Base-by-base conservation (phyloP, 2,329 filamentous ascomycete genomes). In the Pyricularia grisea region DNA sequence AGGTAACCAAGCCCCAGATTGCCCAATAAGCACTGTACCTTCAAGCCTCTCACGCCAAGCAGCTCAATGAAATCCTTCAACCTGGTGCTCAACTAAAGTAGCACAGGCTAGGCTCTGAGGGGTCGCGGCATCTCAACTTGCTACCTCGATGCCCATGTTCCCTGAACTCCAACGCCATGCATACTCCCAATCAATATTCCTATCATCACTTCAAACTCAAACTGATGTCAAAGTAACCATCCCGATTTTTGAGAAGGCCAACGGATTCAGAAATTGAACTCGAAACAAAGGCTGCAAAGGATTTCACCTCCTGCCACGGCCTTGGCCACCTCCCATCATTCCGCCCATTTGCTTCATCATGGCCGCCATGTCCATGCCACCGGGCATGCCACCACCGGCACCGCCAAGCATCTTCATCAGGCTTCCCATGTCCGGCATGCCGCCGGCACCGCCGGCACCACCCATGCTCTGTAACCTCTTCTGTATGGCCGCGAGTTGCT, bases 401-500 rank as follows among this genome's bases (percentile, higher is more conserved):
- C 89, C 89, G 4, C 90, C 91, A 73, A 97, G 86, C 91, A 97
- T 96, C 84, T 95, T 94, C 87, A 96, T 94, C 81, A 98, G 85
- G 69, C 89, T 89, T 36, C 88, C 88, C 86, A 97, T 91, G 74
- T 96, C 93, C 0, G 90, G 90, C 90, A 93, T 93, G 6, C 86
- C 85, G 1, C 83, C 90, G 12, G 67, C 67, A 20, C 67, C 67
- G 3, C 83, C 90, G 1, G 82, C 86, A 1, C 82, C 88, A 42
- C 92, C 95, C 92, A 98, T 97, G 73, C 91, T 92, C 77, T 94
- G 92, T 81, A 99, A 83, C 14, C 94, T 86, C 82, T 97, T 97
- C 82, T 99, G 95, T 93, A 98, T 97, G 2, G 95, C 94, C 0
- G 94, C 94, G 81, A 98, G 87, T 79, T 98, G 94, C 78, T 97